Evolutionary conservation across 768 basidiomycete species (phyloP).

Genomic region (Leucocoprinus birnbaumii): DNA sequence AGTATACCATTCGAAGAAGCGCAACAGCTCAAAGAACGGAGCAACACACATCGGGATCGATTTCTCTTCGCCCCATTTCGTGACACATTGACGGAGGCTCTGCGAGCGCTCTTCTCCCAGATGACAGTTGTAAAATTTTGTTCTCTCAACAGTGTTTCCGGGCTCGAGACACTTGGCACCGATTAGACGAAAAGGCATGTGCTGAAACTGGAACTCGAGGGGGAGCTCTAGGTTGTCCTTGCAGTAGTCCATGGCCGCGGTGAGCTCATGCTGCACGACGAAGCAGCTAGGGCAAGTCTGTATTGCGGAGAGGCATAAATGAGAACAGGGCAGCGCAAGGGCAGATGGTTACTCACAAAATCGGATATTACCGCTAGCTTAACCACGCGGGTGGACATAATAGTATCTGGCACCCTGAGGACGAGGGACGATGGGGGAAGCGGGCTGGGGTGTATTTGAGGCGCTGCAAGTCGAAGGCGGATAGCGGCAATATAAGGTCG

Average conservation of each 20-base stretch:
- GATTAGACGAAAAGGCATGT: conserved; percentile 50
- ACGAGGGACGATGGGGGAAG: conserved; percentile 5
- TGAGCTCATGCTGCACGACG: conserved; percentile 49
- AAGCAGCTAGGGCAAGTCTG: conserved; percentile 54
- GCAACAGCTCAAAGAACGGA: neutral
- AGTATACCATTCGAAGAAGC: neutral
- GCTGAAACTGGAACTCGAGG: conserved; percentile 47
- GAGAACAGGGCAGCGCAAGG: conserved; percentile 6
- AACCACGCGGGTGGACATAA: conserved; percentile 40
- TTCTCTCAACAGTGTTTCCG: conserved; percentile 37
- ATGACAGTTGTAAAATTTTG: conserved; percentile 24
- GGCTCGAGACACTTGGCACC: conserved; percentile 33
- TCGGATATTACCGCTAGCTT: conserved; percentile 48
- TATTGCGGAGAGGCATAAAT: neutral
- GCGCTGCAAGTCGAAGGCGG: neutral
- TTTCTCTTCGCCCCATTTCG: conserved; percentile 52
- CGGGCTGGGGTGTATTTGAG: conserved; percentile 11
- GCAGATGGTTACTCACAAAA: conserved; percentile 32
- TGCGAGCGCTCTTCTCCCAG: conserved; percentile 51
- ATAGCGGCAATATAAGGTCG: conserved; percentile 14
- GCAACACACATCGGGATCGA: conserved; percentile 54
- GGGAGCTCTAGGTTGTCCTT: conserved; percentile 45
- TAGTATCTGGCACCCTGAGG: conserved; percentile 11
- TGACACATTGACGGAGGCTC: conserved; percentile 38
- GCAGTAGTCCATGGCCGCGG: conserved; percentile 45